A percentile compares a stretch with the other conserved stretches of the same genome.
Conservation (phyloP, 2,329 filamentous ascomycete species). For the Davidsoniella virescens region DNA sequence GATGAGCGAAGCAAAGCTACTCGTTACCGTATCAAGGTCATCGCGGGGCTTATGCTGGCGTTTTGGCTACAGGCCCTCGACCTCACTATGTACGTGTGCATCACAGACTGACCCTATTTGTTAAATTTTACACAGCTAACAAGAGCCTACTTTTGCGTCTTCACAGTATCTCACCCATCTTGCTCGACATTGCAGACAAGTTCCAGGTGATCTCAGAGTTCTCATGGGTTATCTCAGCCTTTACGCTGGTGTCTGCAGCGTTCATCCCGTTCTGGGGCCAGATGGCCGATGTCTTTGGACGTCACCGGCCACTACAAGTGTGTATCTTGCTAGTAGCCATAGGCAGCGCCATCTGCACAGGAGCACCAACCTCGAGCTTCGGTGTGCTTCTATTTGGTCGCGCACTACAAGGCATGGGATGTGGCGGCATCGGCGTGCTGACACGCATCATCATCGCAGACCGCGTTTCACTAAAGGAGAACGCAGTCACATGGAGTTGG, state of each 20-base stretch:
- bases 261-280: conserved; percentile 53
- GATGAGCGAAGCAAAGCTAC: conserved; percentile 20
- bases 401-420: conserved; percentile 44
- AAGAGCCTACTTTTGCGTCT: not conserved
- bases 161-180: conserved; percentile 31
- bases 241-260: conserved; percentile 49
- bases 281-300: conserved; percentile 47
- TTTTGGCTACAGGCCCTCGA: conserved; percentile 48
- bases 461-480: conserved; percentile 43
- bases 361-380: conserved; percentile 36
- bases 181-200: conserved; percentile 43
- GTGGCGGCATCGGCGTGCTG: conserved; percentile 43
- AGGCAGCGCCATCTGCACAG: conserved; percentile 46
- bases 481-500: conserved; percentile 43
- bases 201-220: conserved; percentile 29
- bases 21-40: conserved; percentile 40
- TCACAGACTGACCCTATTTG: not conserved
- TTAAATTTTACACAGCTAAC: not conserved
- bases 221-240: conserved; percentile 55
- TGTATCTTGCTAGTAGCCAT: conserved; percentile 40
- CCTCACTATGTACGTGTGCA: conserved; percentile 34
- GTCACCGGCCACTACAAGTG: conserved; percentile 40
- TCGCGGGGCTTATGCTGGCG: conserved; percentile 41
- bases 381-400: conserved; percentile 45
- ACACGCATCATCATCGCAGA: conserved; percentile 49